Base-by-base conservation (phyloP, 192 early-diverging fungal genomes). In the Cetraspora pellucida region DNA sequence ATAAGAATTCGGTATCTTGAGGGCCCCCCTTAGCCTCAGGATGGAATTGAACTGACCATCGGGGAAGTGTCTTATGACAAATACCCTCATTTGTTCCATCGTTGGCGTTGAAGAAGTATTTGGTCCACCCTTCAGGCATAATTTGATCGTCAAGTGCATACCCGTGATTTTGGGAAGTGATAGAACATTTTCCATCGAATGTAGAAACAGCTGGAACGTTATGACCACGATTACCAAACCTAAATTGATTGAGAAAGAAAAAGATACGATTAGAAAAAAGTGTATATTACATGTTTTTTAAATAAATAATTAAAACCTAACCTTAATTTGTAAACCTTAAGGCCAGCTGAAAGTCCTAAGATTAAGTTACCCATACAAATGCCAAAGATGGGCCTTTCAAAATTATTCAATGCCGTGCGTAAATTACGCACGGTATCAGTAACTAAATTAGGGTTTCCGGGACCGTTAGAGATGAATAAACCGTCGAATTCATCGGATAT, bases 281-380 rank as follows among this genome's bases (percentile, higher is more conserved):
- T n/a, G n/a, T n/a, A n/a, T n/a, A n/a, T n/a, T n/a, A n/a, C n/a
- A n/a, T n/a, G n/a, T n/a, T n/a, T n/a, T n/a, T n/a, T n/a, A n/a
- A n/a, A n/a, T n/a, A n/a, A n/a, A n/a, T n/a, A n/a, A n/a, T n/a
- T n/a, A n/a, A n/a, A n/a, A n/a, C n/a, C n/a, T n/a, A n/a, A 98
- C 61, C 89, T 91, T 30, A 98, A 84, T 85, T 98, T 98, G 89
- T 95, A 95, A 0, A 89, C 84, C 27, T 91, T 81, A 61, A 94
- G 85, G 14, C 95, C 95, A 47, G 96, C 96, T 10, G 96, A 94
- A 85, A 96, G 86, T 57, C 94, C 96, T 77, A 98, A 87, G 23
- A 98, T 74, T 68, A 94, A 91, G 85, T 98, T 94, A 76, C 96
- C 96, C 95, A 98, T 96, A 85, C 96, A 98, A 81, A 98, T 98